Conservation (phyloP, 345 rosid species). For the Hirschfeldia incana region DNA sequence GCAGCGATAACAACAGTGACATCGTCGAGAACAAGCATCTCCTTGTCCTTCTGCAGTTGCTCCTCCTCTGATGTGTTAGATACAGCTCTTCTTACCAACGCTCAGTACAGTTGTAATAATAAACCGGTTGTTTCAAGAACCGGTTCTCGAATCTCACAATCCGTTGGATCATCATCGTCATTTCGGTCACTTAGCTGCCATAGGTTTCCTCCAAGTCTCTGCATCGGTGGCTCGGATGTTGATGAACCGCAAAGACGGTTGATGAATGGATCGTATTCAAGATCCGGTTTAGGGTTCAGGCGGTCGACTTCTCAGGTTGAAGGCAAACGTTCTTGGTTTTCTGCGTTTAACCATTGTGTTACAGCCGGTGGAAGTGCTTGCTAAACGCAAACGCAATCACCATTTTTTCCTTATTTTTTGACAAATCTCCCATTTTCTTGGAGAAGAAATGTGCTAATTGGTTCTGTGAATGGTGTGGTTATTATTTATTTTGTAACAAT, state of each 20-base stretch:
- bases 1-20: slow-evolving; percentile 14
- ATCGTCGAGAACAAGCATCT: slow-evolving; percentile 67
- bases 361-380: slow-evolving; percentile 58
- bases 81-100: slow-evolving; percentile 52
- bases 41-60: slow-evolving; percentile 70
- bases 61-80: slow-evolving; percentile 65
- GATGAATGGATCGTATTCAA: slow-evolving; percentile 48
- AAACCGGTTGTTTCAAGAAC: slow-evolving; percentile 51
- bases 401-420: not conserved
- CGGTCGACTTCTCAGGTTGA: slow-evolving; percentile 51
- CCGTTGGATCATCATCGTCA: slow-evolving; percentile 58
- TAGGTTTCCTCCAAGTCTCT: slow-evolving; percentile 74
- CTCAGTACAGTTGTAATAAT: slow-evolving; percentile 48
- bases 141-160: slow-evolving; percentile 25
- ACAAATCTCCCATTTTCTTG: slow-evolving; percentile 2
- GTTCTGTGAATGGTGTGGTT: slow-evolving; percentile 29
- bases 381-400: slow-evolving; percentile 39
- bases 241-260: slow-evolving; percentile 49
- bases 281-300: slow-evolving; percentile 53
- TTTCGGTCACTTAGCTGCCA: slow-evolving; percentile 74
- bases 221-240: slow-evolving; percentile 67
- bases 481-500: slow-evolving; percentile 33
- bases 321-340: slow-evolving; percentile 73
- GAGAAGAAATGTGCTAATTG: slow-evolving; percentile 1
- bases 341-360: slow-evolving; percentile 70